Conservation (phyloP, 306 rosid species). For the Castanospermum australe region DNA sequence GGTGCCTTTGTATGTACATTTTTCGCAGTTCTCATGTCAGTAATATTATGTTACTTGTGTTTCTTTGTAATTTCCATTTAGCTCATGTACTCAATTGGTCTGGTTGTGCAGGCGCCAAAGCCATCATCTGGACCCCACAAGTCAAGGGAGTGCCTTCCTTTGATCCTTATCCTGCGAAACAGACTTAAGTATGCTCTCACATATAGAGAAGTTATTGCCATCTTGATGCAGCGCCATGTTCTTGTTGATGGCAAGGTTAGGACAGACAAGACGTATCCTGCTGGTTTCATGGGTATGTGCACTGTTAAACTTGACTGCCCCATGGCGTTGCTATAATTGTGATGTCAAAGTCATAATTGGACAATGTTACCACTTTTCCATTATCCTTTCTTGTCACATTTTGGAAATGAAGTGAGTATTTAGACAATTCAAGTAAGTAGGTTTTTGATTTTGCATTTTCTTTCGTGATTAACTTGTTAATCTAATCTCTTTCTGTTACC, state of each 20-base stretch:
- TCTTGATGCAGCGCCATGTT: slow-evolving; percentile 62
- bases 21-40: background rate
- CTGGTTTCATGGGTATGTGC: slow-evolving; percentile 58
- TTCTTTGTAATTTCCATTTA: background rate
- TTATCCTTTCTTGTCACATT: background rate
- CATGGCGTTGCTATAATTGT: background rate
- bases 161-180: slow-evolving; percentile 56
- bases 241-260: slow-evolving; percentile 63
- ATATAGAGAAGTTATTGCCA: slow-evolving; percentile 56
- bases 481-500: background rate
- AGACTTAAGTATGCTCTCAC: slow-evolving; percentile 65
- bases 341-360: background rate
- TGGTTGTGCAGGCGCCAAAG: slow-evolving; percentile 52
- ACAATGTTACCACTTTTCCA: background rate
- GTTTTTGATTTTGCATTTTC: background rate
- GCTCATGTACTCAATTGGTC: background rate
- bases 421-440: background rate
- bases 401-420: background rate
- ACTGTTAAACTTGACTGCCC: background rate
- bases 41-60: background rate
- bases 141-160: slow-evolving; percentile 57
- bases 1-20: slow-evolving; percentile 42
- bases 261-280: slow-evolving; percentile 56
- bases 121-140: slow-evolving; percentile 78
- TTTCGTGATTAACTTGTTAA: slow-evolving; percentile 19